Evolutionary conservation across 73 alveolate genomes (phyloP), one percentile per base, ranked within the genome.

Genomic region (Stentor roeselii): DNA sequence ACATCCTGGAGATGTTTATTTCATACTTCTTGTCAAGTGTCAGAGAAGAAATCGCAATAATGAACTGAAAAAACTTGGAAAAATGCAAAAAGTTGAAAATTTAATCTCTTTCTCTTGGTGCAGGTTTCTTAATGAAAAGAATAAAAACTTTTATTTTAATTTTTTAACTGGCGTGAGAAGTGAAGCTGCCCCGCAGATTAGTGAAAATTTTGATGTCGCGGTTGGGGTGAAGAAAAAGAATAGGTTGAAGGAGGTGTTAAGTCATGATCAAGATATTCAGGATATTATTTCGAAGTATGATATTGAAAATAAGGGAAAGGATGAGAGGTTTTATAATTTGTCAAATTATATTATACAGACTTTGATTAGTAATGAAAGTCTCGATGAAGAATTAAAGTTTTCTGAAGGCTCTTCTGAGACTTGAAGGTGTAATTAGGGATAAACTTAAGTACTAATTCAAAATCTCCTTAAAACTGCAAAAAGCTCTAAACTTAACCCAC

Each of bases 1-100:
- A 21, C 80, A 67, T 34, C 80, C 80, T 21, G 80, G 80, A 1
- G 80, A 67, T 67, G 37, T 21, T 21, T 67, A 67, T 67, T 67
- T 67, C 37, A 21, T 21, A 0, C 80, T 67, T 67, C 1, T 67
- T 21, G 21, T 30, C 27, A 36, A 34, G 34, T 67, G 37, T 40
- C 80, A 67, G 34, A 67, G 41, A 67, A n/a, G 34, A 67, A 67
- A 21, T 32, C n/a, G 80, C 21, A 40, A 15, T 34, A 32, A 21
- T 21, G 80, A 67, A 67, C 37, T 67, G 14, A 67, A 21, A 67
- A 67, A 34, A 67, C 34, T 67, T 27, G 34, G 42, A 21, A 21
- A 21, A 67, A 67, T 11, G 21, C 41, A 67, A 67, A 0, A 32
- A 32, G 80, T 32, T 67, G 2, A 67, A 1, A 32, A 67, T 34